Percentiles rank a stretch among this genome's conserved stretches.
Evolutionary conservation across 2,329 filamentous ascomycete species (phyloP).

Genomic region (Fusarium keratoplasticum): DNA sequence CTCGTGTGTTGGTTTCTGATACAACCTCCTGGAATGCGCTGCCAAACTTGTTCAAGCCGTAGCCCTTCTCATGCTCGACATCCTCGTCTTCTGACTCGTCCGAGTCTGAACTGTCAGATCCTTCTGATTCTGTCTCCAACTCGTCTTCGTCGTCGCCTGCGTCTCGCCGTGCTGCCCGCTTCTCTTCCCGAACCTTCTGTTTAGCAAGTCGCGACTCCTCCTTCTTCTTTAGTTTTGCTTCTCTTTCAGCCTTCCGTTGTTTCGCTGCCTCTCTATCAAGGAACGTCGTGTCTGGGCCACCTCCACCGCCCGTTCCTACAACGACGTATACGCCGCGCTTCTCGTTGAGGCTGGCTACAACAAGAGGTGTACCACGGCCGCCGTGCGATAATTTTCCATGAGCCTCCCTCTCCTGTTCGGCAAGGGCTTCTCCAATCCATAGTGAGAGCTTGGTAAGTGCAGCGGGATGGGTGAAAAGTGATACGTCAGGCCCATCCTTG

Average conservation of each 20-base stretch:
- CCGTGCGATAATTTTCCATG: constrained; percentile 77
- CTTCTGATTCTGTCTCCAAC: constrained; percentile 57
- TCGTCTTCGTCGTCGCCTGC: constrained; percentile 61
- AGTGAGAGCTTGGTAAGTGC: constrained; percentile 93
- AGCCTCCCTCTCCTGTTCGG: constrained; percentile 84
- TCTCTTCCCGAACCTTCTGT: constrained; percentile 70
- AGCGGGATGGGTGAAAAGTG: constrained; percentile 92
- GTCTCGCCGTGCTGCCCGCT: constrained; percentile 66
- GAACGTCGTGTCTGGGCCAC: constrained; percentile 77
- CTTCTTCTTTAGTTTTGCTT: constrained; percentile 71
- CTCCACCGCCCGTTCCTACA: constrained; percentile 90
- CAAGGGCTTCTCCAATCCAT: constrained; percentile 93
- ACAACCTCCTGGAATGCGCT: constrained; percentile 97
- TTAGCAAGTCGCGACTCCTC: constrained; percentile 69
- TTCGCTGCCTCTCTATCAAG: constrained; percentile 74
- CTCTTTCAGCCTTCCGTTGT: constrained; percentile 71
- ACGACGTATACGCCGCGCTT: constrained; percentile 89
- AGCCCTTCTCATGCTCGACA: constrained; percentile 68
- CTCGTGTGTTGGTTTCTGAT: constrained; percentile 87
- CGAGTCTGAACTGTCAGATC: constrained; percentile 54
- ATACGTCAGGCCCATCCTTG: constrained; percentile 91
- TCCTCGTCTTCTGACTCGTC: constrained; percentile 66
- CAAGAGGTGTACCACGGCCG: constrained; percentile 82
- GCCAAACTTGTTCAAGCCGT: constrained; percentile 89
- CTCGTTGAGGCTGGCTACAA: constrained; percentile 91